Evolutionary conservation across 202 grass and related monocot species (phyloP).

Genomic region (Panicum hallii): DNA sequence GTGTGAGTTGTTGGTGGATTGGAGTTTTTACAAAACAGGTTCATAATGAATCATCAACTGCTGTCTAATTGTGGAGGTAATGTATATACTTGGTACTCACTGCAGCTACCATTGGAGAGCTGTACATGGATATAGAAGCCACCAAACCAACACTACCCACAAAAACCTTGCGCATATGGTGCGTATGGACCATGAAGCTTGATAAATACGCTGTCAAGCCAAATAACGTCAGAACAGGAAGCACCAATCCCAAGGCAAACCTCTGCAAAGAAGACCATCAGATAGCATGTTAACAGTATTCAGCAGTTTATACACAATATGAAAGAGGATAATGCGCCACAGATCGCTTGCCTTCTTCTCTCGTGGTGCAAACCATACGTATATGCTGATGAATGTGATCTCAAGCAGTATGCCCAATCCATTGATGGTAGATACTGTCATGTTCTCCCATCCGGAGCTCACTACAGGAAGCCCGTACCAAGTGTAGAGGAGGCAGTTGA

Average conservation of each 20-base stretch:
- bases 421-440: constrained; percentile 47
- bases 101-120: constrained; percentile 66
- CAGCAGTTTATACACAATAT: background rate
- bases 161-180: constrained; percentile 52
- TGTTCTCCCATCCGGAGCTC: constrained; percentile 56
- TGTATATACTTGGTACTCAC: constrained; percentile 32
- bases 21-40: background rate
- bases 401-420: constrained; percentile 56
- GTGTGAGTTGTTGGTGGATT: background rate
- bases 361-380: constrained; percentile 52
- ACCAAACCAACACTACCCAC: constrained; percentile 68
- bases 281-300: background rate
- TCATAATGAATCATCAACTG: background rate
- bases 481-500: constrained; percentile 62
- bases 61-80: background rate
- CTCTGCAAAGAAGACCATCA: constrained; percentile 38
- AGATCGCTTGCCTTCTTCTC: constrained; percentile 42
- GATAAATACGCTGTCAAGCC: constrained; percentile 34
- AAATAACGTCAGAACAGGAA: constrained; percentile 41
- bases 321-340: background rate
- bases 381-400: constrained; percentile 53
- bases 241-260: constrained; percentile 45
- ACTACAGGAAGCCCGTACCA: constrained; percentile 64
- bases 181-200: constrained; percentile 25
- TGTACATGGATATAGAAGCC: constrained; percentile 79